Evolutionary conservation across 164 flowering plant species (phyloP).

Genomic region (Euptelea pleiosperma): DNA sequence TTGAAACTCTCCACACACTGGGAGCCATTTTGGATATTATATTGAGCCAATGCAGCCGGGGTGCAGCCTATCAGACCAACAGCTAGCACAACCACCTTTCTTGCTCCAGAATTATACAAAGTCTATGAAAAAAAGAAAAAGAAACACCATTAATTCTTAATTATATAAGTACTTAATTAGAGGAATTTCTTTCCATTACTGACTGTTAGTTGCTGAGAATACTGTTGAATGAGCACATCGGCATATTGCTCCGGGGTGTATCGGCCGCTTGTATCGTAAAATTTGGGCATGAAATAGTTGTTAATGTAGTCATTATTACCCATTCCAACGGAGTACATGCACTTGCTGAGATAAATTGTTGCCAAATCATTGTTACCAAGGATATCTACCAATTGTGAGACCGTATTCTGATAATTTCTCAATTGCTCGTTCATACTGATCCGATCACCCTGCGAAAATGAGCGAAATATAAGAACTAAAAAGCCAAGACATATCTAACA

Average conservation of each 20-base stretch:
- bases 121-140: constrained; percentile 29
- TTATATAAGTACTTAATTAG: too few relatives aligned
- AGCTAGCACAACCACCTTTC: constrained; percentile 73
- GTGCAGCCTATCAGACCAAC: constrained; percentile 73
- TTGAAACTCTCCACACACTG: constrained; percentile 56
- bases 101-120: constrained; percentile 70
- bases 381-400: constrained; percentile 38
- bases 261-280: constrained; percentile 47
- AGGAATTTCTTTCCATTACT: too few relatives aligned
- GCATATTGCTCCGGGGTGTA: constrained; percentile 70
- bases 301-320: constrained; percentile 62
- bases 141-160: too few relatives aligned
- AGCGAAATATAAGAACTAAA: too few relatives aligned
- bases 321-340: constrained; percentile 34
- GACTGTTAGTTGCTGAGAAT: constrained; percentile 48
- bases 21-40: constrained; percentile 47
- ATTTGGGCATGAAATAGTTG: constrained; percentile 55
- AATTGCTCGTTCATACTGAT: constrained; percentile 57
- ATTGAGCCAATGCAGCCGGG: constrained; percentile 54
- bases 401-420: constrained; percentile 40
- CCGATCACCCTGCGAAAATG: constrained; percentile 59
- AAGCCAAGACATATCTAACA: too few relatives aligned
- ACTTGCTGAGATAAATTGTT: constrained; percentile 29
- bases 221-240: constrained; percentile 52
- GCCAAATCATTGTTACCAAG: constrained; percentile 43